Percentiles rank a stretch among this genome's conserved stretches.
phyloP scores from a whole-genome alignment of 495 filamentous ascomycete genomes.

The Aspergillus avenaceus region DNA sequence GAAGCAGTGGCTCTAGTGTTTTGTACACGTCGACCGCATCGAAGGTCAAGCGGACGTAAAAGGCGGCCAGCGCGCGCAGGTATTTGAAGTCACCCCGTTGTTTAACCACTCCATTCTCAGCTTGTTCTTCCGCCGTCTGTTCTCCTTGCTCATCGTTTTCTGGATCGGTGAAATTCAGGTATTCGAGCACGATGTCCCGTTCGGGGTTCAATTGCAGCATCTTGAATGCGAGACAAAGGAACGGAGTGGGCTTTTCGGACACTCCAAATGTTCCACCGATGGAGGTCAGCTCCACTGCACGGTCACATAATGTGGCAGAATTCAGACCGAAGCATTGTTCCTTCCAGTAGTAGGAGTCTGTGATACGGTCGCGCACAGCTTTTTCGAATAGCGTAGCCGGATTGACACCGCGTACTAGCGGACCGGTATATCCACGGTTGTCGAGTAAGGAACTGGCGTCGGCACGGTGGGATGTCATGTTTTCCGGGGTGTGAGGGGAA shows the following conservation, averaged over 20 bases:
- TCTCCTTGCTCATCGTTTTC: conserved; percentile 29
- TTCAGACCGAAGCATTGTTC: conserved; percentile 97
- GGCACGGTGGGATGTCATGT: conserved; percentile 56
- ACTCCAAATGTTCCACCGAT: conserved; percentile 84
- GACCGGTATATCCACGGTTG: conserved; percentile 69
- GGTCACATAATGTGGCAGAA: conserved; percentile 83
- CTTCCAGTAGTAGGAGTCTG: conserved; percentile 95
- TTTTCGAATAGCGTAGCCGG: conserved; percentile 88
- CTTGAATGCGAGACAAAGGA: conserved; percentile 94
- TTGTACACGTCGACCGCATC: conserved; percentile 74
- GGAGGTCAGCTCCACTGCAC: conserved; percentile 75
- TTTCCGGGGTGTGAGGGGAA: neutral
- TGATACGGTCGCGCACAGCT: conserved; percentile 88
- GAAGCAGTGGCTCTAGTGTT: conserved; percentile 76
- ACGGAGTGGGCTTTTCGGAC: conserved; percentile 80
- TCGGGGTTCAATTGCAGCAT: conserved; percentile 81
- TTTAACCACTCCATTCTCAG: conserved; percentile 24
- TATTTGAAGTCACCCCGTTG: conserved; percentile 82
- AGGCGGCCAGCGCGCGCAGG: conserved; percentile 77
- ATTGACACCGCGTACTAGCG: conserved; percentile 73
- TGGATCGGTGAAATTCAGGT: conserved; percentile 58
- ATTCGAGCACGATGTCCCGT: conserved; percentile 74
- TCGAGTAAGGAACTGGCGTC: conserved; percentile 74
- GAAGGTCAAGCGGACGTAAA: conserved; percentile 91
- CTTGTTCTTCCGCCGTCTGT: conserved; percentile 15